Percentiles rank a stretch among this genome's conserved stretches.
phyloP scores from a whole-genome alignment of 352 stramenopile genomes.

The Globisporangium takayamanum region DNA sequence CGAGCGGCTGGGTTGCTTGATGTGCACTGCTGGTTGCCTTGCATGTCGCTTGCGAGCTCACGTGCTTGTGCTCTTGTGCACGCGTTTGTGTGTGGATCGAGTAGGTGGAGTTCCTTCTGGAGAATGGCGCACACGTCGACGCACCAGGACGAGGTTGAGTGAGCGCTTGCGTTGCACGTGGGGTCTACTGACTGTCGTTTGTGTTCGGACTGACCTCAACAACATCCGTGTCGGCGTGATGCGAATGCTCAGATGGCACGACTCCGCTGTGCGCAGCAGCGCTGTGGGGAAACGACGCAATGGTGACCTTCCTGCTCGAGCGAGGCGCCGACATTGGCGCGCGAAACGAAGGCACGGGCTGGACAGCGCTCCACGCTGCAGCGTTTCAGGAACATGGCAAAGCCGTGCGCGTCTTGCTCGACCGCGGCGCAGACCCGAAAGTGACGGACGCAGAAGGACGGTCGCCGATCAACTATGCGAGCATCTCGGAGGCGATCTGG shows the following conservation, averaged over 20 bases:
- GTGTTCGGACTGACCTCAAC: too few species aligned
- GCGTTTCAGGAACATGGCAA: conserved; percentile 67
- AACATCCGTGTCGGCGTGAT: background rate
- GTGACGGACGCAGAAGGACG: conserved; percentile 35
- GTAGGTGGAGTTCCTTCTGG: conserved; percentile 55
- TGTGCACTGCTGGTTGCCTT: background rate
- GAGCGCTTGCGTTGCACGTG: background rate
- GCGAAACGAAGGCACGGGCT: conserved; percentile 56
- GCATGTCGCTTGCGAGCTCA: background rate
- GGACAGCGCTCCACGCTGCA: conserved; percentile 59
- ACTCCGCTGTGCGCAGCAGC: conserved; percentile 53
- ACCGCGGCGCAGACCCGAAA: conserved; percentile 40
- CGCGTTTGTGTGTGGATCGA: background rate
- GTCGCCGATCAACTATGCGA: conserved; percentile 56
- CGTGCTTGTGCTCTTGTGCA: background rate
- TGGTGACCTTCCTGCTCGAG: conserved; percentile 55
- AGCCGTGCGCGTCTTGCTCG: conserved; percentile 46
- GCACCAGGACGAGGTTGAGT: conserved; percentile 34
- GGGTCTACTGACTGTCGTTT: too few species aligned
- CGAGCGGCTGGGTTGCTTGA: background rate
- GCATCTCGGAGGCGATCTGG: conserved; percentile 71
- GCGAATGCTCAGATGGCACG: conserved; percentile 36
- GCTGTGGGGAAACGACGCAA: conserved; percentile 57
- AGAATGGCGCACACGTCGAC: conserved; percentile 44
- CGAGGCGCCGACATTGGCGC: conserved; percentile 43